Evolutionary conservation across 2,329 filamentous ascomycete genomes (phyloP), one percentile per base, ranked within the genome.

Genomic region (Zasmidium angulare): DNA sequence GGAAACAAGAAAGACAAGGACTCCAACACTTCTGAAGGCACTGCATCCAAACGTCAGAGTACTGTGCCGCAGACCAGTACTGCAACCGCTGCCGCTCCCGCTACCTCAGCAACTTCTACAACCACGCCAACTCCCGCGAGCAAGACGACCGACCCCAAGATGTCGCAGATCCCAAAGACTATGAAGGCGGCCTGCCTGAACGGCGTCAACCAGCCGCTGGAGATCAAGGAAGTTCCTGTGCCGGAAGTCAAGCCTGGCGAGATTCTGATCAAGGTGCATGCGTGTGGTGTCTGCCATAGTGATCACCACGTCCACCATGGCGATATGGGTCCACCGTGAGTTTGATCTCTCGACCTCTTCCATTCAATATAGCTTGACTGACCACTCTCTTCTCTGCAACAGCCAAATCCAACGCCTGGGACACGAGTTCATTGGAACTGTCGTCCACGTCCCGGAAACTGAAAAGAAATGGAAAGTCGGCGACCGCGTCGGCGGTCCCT

Each of bases 231-330:
- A 2, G 69, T 87, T 2, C 77, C 82, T 19, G 78, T 91, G 46
- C 78, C 82, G 59, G 71, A 78, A 31, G 87, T 88, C 1, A 75
- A 79, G 6, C 71, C 78, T 0, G 81, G 82, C 19, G 79, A 90
- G 67, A 76, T 92, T 2, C 81, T 92, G 23, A 81, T 90, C 72
- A 91, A 91, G 72, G 83, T 90, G 2, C 77, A 86, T 9, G 89
- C 89, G 4, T 90, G 86, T 66, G 89, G 89, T 47, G 83, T 93
- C 51, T 92, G 89, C 73, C 86, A 86, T 71, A 83, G 82, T 0
- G 89, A 91, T 66, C 61, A 75, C 20, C 55, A 88, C 72, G 90
- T 83, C 1, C 77, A 80, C 52, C 50, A 69, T 2, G 84, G 85
- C 22, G 67, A 74, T 3, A 75, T 88, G 47, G 84, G 83, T 11